phyloP scores from a whole-genome alignment of 139 green algal genomes.

The Yamagishiella unicocca region DNA sequence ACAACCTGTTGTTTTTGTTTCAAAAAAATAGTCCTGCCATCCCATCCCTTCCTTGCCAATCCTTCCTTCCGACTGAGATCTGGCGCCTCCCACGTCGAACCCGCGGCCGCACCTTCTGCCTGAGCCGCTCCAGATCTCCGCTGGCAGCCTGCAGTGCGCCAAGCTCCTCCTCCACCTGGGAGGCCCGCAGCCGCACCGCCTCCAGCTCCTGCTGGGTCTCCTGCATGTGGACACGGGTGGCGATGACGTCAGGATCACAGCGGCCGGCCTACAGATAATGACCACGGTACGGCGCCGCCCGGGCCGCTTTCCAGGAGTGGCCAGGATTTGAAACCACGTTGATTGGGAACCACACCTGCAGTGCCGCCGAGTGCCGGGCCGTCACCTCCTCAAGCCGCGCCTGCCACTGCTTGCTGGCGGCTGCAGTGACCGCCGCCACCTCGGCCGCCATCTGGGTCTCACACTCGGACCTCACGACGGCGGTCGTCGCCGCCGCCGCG shows the following conservation, averaged over 20 bases:
- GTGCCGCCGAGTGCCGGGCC: not conserved
- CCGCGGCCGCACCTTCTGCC: conserved; percentile 3
- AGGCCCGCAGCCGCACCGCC: not conserved
- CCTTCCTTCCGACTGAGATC: not conserved
- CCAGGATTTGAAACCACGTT: no score
- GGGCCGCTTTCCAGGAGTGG: no score
- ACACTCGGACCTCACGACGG: not conserved
- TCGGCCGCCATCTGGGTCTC: not conserved
- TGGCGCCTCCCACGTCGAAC: not conserved
- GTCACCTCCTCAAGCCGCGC: conserved; percentile 28
- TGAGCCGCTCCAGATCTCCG: conserved; percentile 29
- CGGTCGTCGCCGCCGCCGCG: conserved; percentile 20
- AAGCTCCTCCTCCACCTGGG: conserved; percentile 25
- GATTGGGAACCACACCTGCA: conserved; percentile 35
- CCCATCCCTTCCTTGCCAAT: no score
- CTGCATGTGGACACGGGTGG: not conserved
- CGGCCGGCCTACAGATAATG: no score
- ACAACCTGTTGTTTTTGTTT: no score
- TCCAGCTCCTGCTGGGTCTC: conserved; percentile 31
- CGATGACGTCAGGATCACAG: no score
- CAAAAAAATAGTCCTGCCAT: no score
- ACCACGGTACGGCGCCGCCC: no score
- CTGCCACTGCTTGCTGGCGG: conserved; percentile 9
- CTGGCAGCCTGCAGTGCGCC: not conserved
- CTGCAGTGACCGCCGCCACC: not conserved